A percentile compares a stretch with the other conserved stretches of the same genome.
Evolutionary conservation across 768 basidiomycete genomes (phyloP).

Genomic region (Roridomyces roridus): DNA sequence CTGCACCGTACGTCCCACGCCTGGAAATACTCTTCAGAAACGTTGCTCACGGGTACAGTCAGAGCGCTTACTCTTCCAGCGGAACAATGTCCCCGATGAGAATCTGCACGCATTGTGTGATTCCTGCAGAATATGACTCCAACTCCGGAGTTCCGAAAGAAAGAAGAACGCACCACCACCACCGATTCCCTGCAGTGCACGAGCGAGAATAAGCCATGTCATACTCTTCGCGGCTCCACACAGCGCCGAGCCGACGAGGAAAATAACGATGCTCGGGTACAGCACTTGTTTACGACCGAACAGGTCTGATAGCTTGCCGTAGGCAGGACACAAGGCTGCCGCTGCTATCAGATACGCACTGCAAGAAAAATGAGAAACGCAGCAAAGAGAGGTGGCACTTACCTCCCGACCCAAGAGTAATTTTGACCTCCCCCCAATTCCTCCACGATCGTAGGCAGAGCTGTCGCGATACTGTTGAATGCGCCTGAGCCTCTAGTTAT

Average conservation of each 20-base stretch:
- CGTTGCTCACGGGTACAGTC: no score
- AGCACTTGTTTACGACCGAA: constrained; percentile 68
- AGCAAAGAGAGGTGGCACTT: constrained; percentile 11
- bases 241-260: constrained; percentile 80
- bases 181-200: constrained; percentile 78
- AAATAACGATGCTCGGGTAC: constrained; percentile 65
- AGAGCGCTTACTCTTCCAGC: constrained; percentile 64
- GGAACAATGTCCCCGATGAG: constrained; percentile 85
- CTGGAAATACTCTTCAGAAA: constrained; percentile 35
- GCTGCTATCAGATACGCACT: constrained; percentile 79
- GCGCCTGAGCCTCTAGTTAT: background rate
- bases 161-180: background rate
- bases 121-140: background rate
- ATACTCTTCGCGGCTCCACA: constrained; percentile 83
- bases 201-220: constrained; percentile 75
- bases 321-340: constrained; percentile 69
- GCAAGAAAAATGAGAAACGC: background rate
- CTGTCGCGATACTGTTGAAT: constrained; percentile 64
- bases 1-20: constrained; percentile 79
- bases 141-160: no score
- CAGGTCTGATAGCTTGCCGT: constrained; percentile 76
- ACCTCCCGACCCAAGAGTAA: constrained; percentile 80
- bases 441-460: constrained; percentile 71
- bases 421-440: constrained; percentile 63
- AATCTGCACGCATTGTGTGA: constrained; percentile 56